Conservation (phyloP, 345 rosid species). For the thale cress (Arabidopsis thaliana) region TAIR10.1 NC_003075.7:768501-769000, state of each 20-base stretch:
- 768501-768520: constrained; percentile 80
- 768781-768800: constrained; percentile 68
- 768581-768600: constrained; percentile 94
- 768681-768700: constrained; percentile 27
- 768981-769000: neutral
- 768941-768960: neutral
- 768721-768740: constrained; percentile 59
- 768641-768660: neutral
- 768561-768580: constrained; percentile 84
- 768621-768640: constrained; percentile 21
- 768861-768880: constrained; percentile 95
- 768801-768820: constrained; percentile 80
- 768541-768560: constrained; percentile 79
- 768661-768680: neutral
- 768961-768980: neutral
- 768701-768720: constrained; percentile 67
- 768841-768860: constrained; percentile 89
- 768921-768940: constrained; percentile 8
- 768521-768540: constrained; percentile 64
- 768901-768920: constrained; percentile 65
- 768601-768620: constrained; percentile 75
- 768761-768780: constrained; percentile 72
- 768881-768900: constrained; percentile 52
- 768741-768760: constrained; percentile 98
- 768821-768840: constrained; percentile 73